Percentiles rank a stretch among this genome's conserved stretches.
Conservation (phyloP, 805 yeast species). For the Maudiozyma barnettii region DNA sequence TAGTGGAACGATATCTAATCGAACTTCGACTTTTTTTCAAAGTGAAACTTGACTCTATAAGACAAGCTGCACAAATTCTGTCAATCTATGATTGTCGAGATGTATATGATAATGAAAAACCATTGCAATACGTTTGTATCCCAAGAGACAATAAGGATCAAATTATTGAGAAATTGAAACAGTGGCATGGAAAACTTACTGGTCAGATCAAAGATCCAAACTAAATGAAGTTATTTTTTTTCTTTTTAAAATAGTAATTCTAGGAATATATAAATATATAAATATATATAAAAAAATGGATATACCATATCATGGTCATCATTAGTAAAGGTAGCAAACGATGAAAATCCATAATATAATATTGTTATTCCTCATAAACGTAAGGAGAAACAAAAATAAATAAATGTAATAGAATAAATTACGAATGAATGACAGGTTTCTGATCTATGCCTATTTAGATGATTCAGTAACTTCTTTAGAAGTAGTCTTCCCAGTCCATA, state of each 20-base stretch:
- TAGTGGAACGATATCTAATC: conserved; percentile 18
- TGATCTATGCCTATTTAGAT: not conserved
- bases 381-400: too few species aligned
- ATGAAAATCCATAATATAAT: too few species aligned
- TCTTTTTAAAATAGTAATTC: too few species aligned
- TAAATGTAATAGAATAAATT: too few species aligned
- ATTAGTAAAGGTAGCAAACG: too few species aligned
- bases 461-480: not conserved
- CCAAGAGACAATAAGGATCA: conserved; percentile 1
- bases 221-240: not conserved
- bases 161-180: conserved; percentile 6
- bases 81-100: conserved; percentile 20
- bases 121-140: conserved; percentile 2
- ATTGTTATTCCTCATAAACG: too few species aligned
- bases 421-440: too few species aligned
- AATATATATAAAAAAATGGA: not conserved
- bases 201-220: conserved; percentile 5
- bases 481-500: conserved; percentile 5
- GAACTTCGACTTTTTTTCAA: conserved; percentile 13
- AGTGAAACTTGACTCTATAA: conserved; percentile 18
- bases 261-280: too few species aligned
- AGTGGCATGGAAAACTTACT: conserved; percentile 14
- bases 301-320: not conserved
- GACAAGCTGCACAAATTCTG: conserved; percentile 7
- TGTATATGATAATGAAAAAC: conserved; percentile 17